These are phyloP conservation scores for Colletotrichum sublineola DNA, from an alignment of 2,329 filamentous ascomycete species.

Conservation along the genomic window DNA sequence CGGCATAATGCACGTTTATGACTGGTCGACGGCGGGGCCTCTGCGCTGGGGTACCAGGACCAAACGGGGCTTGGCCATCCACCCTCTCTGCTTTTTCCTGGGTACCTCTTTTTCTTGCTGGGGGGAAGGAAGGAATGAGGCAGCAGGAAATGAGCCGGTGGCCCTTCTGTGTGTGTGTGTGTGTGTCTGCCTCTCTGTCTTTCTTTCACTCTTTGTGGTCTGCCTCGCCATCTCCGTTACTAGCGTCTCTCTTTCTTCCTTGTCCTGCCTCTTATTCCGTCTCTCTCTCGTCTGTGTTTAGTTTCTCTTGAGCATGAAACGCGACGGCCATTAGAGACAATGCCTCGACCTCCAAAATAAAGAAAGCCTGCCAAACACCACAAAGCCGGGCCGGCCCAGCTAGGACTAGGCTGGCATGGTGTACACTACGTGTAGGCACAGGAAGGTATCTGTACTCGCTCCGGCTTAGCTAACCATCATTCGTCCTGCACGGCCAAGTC, in stretches of 20 bases:
- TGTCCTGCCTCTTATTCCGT: not conserved
- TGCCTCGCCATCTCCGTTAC: not conserved
- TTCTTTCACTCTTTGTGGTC: not conserved
- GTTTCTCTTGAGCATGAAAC: not conserved
- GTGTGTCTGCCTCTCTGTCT: not conserved
- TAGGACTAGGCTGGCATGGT: too few species aligned
- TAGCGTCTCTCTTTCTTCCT: not conserved
- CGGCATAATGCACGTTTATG: not conserved
- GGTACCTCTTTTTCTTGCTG: not conserved
- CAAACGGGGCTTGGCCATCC: conserved; percentile 29
- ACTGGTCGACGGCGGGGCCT: conserved; percentile 13
- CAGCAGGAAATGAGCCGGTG: conserved; percentile 28
- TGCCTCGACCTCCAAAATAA: not conserved
- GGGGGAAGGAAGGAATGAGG: not conserved
- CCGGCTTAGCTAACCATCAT: not conserved
- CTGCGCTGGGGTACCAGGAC: not conserved
- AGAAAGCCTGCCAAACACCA: not conserved
- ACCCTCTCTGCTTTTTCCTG: conserved; percentile 5
- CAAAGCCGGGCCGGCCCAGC: not conserved
- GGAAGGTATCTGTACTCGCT: not conserved
- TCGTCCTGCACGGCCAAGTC: not conserved
- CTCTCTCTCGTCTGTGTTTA: not conserved
- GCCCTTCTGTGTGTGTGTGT: not conserved
- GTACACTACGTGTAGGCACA: not conserved
- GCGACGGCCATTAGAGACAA: not conserved